A percentile compares a stretch with the other conserved stretches of the same genome.
Conservation (phyloP, 2,329 filamentous ascomycete genomes). For the Coccinonectria pachysandricola region DNA sequence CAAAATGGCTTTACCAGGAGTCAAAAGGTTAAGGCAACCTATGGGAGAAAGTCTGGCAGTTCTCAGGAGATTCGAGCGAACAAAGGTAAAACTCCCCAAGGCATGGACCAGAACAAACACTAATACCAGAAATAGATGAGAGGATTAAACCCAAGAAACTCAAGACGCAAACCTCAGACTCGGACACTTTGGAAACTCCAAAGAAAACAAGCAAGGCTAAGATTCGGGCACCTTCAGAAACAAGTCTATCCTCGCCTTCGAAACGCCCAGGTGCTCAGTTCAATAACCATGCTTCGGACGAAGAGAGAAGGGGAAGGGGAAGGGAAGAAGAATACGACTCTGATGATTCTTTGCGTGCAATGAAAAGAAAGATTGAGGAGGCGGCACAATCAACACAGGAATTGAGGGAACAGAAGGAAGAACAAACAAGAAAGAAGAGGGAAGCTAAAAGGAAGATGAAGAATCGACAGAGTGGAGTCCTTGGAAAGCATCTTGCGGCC, state of each 20-base stretch:
- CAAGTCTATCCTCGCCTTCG: conserved; percentile 7
- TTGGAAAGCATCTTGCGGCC: too few species aligned
- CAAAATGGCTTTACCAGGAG: conserved; percentile 15
- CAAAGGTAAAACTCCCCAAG: too few species aligned
- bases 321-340: conserved; percentile 2
- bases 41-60: conserved; percentile 11
- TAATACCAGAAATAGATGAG: too few species aligned
- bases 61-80: conserved; percentile 15
- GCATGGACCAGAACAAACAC: too few species aligned
- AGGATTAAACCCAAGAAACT: conserved; percentile 3
- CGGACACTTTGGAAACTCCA: conserved; percentile 10
- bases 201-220: conserved; percentile 4
- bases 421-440: too few species aligned
- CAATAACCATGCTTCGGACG: conserved; percentile 5
- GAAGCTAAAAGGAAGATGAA: too few species aligned
- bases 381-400: too few species aligned
- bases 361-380: too few species aligned
- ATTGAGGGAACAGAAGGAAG: too few species aligned
- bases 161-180: conserved; percentile 5
- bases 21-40: conserved; percentile 13
- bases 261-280: conserved; percentile 3
- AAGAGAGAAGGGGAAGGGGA: too few species aligned
- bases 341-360: background rate
- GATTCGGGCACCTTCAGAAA: conserved; percentile 3
- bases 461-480: too few species aligned